Evolutionary conservation across 345 rosid genomes (phyloP).

Genomic region (Linum usitatissimum): DNA sequence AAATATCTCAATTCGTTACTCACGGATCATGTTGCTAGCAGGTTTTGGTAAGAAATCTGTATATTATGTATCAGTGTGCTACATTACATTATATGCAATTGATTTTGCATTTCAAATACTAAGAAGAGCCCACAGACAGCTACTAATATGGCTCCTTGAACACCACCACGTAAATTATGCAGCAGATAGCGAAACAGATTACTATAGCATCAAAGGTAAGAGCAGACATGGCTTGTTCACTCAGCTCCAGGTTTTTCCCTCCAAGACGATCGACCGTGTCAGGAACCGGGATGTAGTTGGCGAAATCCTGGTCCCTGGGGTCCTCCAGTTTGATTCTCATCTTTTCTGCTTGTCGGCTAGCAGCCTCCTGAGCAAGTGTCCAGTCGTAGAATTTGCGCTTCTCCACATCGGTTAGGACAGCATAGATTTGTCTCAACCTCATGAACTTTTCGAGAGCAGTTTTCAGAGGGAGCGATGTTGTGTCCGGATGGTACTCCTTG

Average conservation of each 20-base stretch:
- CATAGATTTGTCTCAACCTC: conserved; percentile 57
- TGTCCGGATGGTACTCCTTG: conserved; percentile 93
- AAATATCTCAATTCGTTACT: no score
- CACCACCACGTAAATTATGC: conserved; percentile 43
- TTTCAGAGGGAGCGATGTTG: conserved; percentile 74
- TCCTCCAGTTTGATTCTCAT: conserved; percentile 63
- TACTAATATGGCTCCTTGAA: conserved; percentile 58
- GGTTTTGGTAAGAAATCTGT: background rate
- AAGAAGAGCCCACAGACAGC: background rate
- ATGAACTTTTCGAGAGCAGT: conserved; percentile 78
- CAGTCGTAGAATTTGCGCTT: conserved; percentile 71
- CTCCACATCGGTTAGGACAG: conserved; percentile 54
- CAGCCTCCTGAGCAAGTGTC: conserved; percentile 83
- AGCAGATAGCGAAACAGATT: conserved; percentile 44
- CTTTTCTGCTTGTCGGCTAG: conserved; percentile 73
- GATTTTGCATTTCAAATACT: background rate
- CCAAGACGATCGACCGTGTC: conserved; percentile 83
- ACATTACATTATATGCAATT: background rate
- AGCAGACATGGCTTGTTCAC: conserved; percentile 79
- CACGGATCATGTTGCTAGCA: no score
- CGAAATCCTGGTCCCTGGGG: conserved; percentile 49
- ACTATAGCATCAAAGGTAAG: conserved; percentile 57
- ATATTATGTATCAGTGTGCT: background rate
- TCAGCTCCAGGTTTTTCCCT: conserved; percentile 62
- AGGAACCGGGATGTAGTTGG: conserved; percentile 39